Evolutionary conservation across 441 rosid genomes (phyloP), one percentile per base, ranked within the genome.

Genomic region (Omphalea diandra): DNA sequence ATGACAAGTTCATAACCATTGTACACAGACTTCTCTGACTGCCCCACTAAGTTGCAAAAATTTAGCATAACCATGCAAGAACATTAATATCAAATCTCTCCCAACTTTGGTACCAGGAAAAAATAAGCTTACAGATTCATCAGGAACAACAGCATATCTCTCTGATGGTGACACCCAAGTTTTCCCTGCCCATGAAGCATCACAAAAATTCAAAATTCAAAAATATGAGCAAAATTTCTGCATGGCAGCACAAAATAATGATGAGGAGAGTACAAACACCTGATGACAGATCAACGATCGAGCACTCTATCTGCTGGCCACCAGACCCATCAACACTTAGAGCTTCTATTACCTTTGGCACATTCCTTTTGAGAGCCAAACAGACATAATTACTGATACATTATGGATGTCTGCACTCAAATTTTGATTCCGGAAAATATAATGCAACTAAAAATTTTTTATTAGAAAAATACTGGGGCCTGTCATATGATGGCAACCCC

Each of bases 141-240:
- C 84, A 17, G 97, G 98, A 81, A 90, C 99, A 75, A 89, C 85
- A 2, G 98, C 97, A 77, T 95, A 95, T 90, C 97, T 85, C 82
- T 88, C 97, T 1, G 94, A 74, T 52, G 85, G 96, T 26, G 97
- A 86, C 58, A 95, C 86, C 98, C 97, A 93, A 73, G 76, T 78
- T 84, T 90, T 95, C 67, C 97, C 97, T 90, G 87, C 73, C 52
- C 66, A 73, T 8, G 49, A 74, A 69, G 47, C 32, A 24, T 47
- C 49, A 27, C 40, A 40, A 36, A 57, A 73, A 56, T 40, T 59
- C 27, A 20, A 32, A 38, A 22, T 32, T 40, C 5, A 2, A 67
- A 41, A 59, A 18, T 31, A 69, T 63, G 9, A 62, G 50, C 4
- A 60, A 63, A 47, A 46, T 2, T 36, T 17, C 41, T 32, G 24